phyloP scores from a whole-genome alignment of 495 filamentous ascomycete genomes.

The Xylaria telfairii region DNA sequence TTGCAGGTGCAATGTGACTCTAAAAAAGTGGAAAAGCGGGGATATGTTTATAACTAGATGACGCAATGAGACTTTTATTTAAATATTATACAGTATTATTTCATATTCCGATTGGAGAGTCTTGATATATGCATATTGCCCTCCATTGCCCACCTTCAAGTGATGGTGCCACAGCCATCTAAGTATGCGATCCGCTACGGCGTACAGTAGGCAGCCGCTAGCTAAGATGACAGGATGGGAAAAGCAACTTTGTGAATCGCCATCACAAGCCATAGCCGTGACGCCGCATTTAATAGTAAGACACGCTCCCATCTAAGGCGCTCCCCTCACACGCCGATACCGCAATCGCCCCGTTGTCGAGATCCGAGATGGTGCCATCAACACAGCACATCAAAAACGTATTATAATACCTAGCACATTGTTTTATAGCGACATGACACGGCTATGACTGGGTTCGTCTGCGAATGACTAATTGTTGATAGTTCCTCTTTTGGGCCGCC shows the following conservation, averaged over 20 bases:
- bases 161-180: too few relatives aligned
- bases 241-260: background rate
- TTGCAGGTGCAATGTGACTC: too few relatives aligned
- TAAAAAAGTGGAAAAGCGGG: too few relatives aligned
- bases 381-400: background rate
- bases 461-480: background rate
- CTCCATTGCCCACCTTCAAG: too few relatives aligned
- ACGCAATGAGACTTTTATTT: too few relatives aligned
- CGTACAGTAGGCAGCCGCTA: too few relatives aligned
- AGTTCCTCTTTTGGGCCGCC: background rate
- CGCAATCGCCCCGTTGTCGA: background rate
- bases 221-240: background rate
- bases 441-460: too few relatives aligned
- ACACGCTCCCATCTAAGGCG: background rate
- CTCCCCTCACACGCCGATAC: background rate
- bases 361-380: background rate
- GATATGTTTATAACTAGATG: too few relatives aligned
- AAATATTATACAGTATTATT: too few relatives aligned
- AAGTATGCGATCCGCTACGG: too few relatives aligned
- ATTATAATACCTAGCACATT: background rate
- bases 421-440: background rate
- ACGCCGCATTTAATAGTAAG: background rate
- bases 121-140: too few relatives aligned
- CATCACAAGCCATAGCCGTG: background rate
- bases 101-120: too few relatives aligned